A percentile compares a stretch with the other conserved stretches of the same genome.
Conservation (phyloP, 2,329 filamentous ascomycete genomes). For the Talaromyces marneffei region DNA sequence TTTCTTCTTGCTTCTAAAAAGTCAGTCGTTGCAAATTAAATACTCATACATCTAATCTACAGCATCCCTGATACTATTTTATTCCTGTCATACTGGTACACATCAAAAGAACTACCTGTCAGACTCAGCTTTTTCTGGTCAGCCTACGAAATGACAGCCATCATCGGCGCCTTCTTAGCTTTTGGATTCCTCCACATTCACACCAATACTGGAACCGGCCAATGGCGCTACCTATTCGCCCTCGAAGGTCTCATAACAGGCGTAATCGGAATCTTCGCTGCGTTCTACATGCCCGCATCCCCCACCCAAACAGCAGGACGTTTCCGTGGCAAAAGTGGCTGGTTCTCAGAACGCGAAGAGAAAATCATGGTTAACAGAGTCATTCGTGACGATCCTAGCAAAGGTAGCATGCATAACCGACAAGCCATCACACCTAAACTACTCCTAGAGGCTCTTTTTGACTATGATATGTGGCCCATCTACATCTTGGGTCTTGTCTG, state of each 20-base stretch:
- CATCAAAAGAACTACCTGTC: constrained; percentile 60
- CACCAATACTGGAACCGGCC: constrained; percentile 30
- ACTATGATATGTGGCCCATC: constrained; percentile 55
- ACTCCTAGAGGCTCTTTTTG: constrained; percentile 46
- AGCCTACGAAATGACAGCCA: constrained; percentile 47
- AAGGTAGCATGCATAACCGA: constrained; percentile 58
- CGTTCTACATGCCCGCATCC: constrained; percentile 57
- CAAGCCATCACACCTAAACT: constrained; percentile 47
- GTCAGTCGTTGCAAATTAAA: background rate
- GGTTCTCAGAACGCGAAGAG: constrained; percentile 63
- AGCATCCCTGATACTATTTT: constrained; percentile 41
- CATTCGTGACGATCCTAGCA: constrained; percentile 50
- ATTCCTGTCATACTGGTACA: constrained; percentile 73
- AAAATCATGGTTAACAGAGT: constrained; percentile 64
- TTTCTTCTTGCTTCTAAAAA: background rate
- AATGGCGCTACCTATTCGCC: constrained; percentile 42
- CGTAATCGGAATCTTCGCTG: constrained; percentile 51
- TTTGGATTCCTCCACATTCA: constrained; percentile 41
- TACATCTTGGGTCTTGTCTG: constrained; percentile 46
- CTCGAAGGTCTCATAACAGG: constrained; percentile 46
- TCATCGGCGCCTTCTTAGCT: constrained; percentile 44
- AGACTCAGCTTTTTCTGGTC: constrained; percentile 68
- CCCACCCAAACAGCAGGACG: constrained; percentile 59
- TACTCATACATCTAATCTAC: background rate
- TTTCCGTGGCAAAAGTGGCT: constrained; percentile 57